Conservation (phyloP, 306 rosid genomes). For the Corylus americana region DNA sequence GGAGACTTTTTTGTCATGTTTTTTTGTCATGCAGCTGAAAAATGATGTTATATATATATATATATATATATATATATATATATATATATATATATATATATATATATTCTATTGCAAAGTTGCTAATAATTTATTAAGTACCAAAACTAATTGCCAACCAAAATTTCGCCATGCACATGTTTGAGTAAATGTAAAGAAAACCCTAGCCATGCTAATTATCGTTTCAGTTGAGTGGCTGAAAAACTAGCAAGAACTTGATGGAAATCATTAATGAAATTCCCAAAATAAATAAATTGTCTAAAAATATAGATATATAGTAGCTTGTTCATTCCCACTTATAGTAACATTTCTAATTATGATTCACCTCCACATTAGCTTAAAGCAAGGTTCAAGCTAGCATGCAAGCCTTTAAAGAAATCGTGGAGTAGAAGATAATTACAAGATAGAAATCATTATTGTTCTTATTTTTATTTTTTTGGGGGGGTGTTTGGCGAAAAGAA, state of each 20-base stretch:
- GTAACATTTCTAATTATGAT: too few relatives aligned
- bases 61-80: too few relatives aligned
- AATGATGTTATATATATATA: too few relatives aligned
- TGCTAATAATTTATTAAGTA: not conserved
- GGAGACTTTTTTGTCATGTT: not conserved
- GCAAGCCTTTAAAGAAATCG: not conserved
- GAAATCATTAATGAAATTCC: not conserved
- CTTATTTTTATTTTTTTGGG: too few relatives aligned
- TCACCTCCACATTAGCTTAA: too few relatives aligned
- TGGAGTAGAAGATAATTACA: slow-evolving; percentile 4
- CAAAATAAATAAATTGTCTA: too few relatives aligned
- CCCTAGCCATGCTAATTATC: not conserved
- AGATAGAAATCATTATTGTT: not conserved
- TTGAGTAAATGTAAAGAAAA: not conserved
- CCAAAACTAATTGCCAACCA: too few relatives aligned
- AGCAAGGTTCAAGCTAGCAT: slow-evolving; percentile 3
- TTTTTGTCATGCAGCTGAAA: too few relatives aligned
- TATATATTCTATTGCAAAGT: not conserved
- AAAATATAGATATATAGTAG: too few relatives aligned
- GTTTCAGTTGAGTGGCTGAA: not conserved
- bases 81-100: too few relatives aligned
- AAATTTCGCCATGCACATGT: not conserved
- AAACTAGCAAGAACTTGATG: not conserved
- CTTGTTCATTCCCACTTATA: too few relatives aligned
- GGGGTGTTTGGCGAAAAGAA: not conserved